Conservation (phyloP, 345 rosid genomes). For the Salix koriyanagi region DNA sequence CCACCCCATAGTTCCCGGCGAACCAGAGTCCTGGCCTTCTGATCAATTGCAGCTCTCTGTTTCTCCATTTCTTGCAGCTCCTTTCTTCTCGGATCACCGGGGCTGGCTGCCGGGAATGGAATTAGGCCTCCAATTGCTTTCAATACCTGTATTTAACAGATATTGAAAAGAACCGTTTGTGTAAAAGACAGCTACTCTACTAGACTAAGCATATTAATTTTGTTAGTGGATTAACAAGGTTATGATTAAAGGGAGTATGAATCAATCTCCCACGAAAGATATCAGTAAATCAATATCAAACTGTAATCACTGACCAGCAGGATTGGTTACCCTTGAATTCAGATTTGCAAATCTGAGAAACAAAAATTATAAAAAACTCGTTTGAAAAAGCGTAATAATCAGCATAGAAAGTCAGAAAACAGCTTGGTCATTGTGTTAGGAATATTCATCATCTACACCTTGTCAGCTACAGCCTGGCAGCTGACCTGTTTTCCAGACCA, state of each 20-base stretch:
- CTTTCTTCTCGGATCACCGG: slow-evolving; percentile 51
- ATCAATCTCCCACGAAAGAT: not conserved
- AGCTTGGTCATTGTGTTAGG: not conserved
- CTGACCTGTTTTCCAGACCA: not conserved
- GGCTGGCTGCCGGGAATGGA: slow-evolving; percentile 44
- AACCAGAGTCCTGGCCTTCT: slow-evolving; percentile 47
- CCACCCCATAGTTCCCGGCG: slow-evolving; percentile 77
- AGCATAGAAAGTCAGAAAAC: not conserved
- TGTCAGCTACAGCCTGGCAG: not conserved
- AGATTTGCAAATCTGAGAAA: not conserved
- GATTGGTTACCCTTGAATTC: not conserved
- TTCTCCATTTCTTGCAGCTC: slow-evolving; percentile 64
- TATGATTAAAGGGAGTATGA: not conserved
- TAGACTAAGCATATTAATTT: not conserved
- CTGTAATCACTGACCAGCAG: no score
- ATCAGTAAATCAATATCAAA: not conserved
- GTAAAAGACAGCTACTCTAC: slow-evolving; percentile 18
- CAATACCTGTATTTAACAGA: slow-evolving; percentile 51
- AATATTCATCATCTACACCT: not conserved
- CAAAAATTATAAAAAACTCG: not conserved
- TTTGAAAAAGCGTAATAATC: not conserved
- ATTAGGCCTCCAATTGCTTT: slow-evolving; percentile 66
- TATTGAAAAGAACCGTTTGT: slow-evolving; percentile 14
- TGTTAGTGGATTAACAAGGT: not conserved
- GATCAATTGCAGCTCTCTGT: slow-evolving; percentile 47